Conservation (phyloP, 2,329 filamentous ascomycete species). For the Coleophoma eucalyptorum region DNA sequence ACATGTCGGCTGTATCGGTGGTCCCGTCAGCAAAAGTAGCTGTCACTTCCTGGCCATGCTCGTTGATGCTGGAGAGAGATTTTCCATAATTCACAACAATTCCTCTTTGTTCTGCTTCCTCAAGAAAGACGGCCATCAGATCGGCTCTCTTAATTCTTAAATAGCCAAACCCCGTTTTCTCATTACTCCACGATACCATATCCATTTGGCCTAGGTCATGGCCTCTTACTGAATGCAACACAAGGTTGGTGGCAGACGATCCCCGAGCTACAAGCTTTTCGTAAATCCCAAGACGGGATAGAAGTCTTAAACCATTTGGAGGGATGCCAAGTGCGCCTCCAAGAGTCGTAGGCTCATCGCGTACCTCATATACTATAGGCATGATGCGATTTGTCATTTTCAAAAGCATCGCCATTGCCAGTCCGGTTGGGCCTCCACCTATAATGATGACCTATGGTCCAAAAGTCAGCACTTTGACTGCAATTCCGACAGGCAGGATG, state of each 20-base stretch:
- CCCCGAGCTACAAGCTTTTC: slow-evolving; percentile 17
- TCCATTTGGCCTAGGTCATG: slow-evolving; percentile 15
- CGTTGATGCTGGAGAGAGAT: slow-evolving; percentile 18
- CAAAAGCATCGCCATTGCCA: slow-evolving; percentile 10
- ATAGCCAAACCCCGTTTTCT: slow-evolving; percentile 25
- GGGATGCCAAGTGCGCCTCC: slow-evolving; percentile 27
- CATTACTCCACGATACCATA: slow-evolving; percentile 7
- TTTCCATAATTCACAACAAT: slow-evolving; percentile 24
- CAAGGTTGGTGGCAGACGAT: slow-evolving; percentile 11
- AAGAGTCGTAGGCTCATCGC: slow-evolving; percentile 24
- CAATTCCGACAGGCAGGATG: no score
- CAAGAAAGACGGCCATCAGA: slow-evolving; percentile 23
- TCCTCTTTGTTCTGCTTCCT: slow-evolving; percentile 16
- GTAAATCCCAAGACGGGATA: slow-evolving; percentile 22
- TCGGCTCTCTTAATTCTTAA: slow-evolving; percentile 26
- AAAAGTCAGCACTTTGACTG: no score
- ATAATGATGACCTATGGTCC: slow-evolving; percentile 15
- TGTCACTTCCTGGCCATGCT: slow-evolving; percentile 15
- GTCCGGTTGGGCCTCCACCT: slow-evolving; percentile 11
- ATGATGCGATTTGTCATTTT: slow-evolving; percentile 11
- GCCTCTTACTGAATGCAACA: slow-evolving; percentile 20
- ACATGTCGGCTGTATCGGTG: slow-evolving; percentile 21
- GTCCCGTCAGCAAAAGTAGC: slow-evolving; percentile 26
- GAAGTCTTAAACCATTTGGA: slow-evolving; percentile 26
- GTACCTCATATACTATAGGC: slow-evolving; percentile 25